Conservation (phyloP, 2,329 filamentous ascomycete species). For the Aspergillus ustus region DNA sequence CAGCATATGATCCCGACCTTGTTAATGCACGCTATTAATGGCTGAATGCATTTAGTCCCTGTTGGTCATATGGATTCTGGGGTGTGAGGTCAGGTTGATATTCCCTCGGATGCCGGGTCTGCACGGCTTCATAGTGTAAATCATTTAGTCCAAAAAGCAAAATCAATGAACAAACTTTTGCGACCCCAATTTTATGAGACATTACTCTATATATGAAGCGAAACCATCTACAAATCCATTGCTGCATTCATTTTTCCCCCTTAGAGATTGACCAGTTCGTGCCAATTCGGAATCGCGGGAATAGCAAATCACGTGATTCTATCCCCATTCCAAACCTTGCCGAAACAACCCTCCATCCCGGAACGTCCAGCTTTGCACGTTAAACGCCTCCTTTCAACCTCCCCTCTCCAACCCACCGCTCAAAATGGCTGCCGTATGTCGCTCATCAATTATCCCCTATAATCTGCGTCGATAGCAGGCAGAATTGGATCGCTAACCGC, state of each 20-base stretch:
- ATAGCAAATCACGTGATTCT: constrained; percentile 36
- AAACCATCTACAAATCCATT: too few species aligned
- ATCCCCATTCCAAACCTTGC: constrained; percentile 44
- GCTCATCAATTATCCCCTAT: constrained; percentile 1
- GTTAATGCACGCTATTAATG: constrained; percentile 29
- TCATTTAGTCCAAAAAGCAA: constrained; percentile 40
- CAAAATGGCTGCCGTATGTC: constrained; percentile 51
- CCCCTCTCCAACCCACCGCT: constrained; percentile 32
- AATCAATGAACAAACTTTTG: constrained; percentile 27
- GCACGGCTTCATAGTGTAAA: constrained; percentile 40
- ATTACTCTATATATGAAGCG: too few species aligned
- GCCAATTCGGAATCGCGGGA: constrained; percentile 35
- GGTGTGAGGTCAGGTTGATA: constrained; percentile 34
- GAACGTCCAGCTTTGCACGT: constrained; percentile 41
- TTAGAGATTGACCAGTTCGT: constrained; percentile 11
- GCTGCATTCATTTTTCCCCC: too few species aligned
- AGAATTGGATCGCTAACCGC: constrained; percentile 30
- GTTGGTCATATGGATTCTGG: constrained; percentile 37
- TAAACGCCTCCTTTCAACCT: constrained; percentile 37
- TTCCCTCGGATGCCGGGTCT: constrained; percentile 29
- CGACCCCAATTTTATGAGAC: background rate
- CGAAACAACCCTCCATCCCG: constrained; percentile 42
- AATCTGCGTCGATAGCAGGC: background rate
- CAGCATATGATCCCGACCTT: constrained; percentile 65
- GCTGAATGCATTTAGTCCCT: constrained; percentile 29